Percentiles rank a stretch among this genome's conserved stretches.
Conservation (phyloP, 2,329 filamentous ascomycete species). For the Sporothrix sp. region DNA sequence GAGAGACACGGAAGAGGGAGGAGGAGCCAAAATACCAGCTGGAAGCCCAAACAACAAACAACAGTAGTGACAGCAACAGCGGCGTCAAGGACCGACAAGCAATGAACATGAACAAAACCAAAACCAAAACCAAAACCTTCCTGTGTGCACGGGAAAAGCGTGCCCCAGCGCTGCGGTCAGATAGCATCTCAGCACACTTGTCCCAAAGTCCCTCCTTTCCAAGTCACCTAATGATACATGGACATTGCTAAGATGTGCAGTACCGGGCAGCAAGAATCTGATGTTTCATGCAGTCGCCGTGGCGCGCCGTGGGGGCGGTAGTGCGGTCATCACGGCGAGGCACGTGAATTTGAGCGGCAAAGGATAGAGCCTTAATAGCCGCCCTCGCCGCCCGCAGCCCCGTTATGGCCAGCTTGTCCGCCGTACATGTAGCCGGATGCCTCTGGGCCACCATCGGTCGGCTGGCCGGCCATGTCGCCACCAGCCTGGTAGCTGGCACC, state of each 20-base stretch:
- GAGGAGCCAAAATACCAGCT: too few species aligned
- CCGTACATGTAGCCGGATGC: constrained; percentile 41
- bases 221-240: constrained; percentile 15
- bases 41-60: background rate
- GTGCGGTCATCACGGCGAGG: too few species aligned
- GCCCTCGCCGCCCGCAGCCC: constrained; percentile 39
- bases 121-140: background rate
- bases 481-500: constrained; percentile 33
- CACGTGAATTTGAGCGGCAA: too few species aligned
- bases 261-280: background rate
- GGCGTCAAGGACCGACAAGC: background rate
- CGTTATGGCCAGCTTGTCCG: constrained; percentile 48
- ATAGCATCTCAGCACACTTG: constrained; percentile 3
- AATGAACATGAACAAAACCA: background rate
- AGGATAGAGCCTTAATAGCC: constrained; percentile 33
- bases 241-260: constrained; percentile 1
- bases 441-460: constrained; percentile 34
- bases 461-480: constrained; percentile 34
- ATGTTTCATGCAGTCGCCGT: background rate
- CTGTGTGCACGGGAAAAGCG: constrained; percentile 3
- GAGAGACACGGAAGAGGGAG: too few species aligned
- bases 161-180: constrained; percentile 9
- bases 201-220: background rate
- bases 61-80: background rate
- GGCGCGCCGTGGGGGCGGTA: background rate